Base-by-base conservation (phyloP, 257 asterid genomes). In the Marsdenia floribunda region DNA sequence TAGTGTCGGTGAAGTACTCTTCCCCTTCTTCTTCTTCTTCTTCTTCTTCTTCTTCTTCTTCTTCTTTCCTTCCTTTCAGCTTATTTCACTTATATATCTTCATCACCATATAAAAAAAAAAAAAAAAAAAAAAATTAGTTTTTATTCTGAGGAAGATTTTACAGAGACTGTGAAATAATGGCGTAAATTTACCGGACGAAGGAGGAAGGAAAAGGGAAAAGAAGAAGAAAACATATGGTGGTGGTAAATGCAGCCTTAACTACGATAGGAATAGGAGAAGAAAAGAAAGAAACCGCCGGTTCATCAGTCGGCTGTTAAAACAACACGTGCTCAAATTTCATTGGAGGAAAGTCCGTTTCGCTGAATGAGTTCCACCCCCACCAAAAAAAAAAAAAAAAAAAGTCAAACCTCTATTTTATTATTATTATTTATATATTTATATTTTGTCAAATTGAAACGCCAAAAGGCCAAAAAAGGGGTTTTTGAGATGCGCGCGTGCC, bases 231-330 rank as follows among this genome's bases (percentile, higher is more conserved):
- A 29, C 33, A 29, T 29, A 29, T 44, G 49, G 12, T 44, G 73
- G 76, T 46, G 80, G 55, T 89, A 85, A 86, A 86, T 89, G 94
- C 86, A 60, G 89, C 92, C 77, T 81, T 89, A 86, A 91, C 85
- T 89, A 70, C 72, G 77, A 33, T 11, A 24, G 22, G 21, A 3
- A 15, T 14, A 15, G 15, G 29, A 73, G 46, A 50, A 57, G 59
- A 63, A 69, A 29, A 40, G 57, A 71, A 57, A 72, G 85, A 79
- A 90, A 85, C 89, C 78, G 83, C 84, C 86, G 74, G 74, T 57
- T 75, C 76, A 76, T 37, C 8, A 54, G 75, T 78, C 3, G 57
- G 70, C 53, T 64, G 19, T 75, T 73, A 35, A 14, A 18, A 49
- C 0, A 2, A 80, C 88, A 87, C 89, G 93, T 83, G 96, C 75